Evolutionary conservation across 257 asterid genomes (phyloP), one percentile per base, ranked within the genome.

Genomic region (Gentiana macrophylla): DNA sequence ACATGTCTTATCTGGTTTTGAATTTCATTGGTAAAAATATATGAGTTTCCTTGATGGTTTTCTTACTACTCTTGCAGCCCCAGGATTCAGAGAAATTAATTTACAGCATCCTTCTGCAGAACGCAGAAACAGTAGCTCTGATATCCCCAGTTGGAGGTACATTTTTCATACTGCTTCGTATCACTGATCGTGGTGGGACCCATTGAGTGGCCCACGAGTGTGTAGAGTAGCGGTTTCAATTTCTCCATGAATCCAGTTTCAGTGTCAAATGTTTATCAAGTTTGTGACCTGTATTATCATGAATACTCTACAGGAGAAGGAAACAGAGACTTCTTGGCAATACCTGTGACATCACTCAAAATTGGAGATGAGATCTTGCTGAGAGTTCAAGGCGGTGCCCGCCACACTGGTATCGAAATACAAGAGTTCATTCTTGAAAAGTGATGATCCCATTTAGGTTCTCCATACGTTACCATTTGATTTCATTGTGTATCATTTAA

Each of bases 361-460:
- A 59, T 72, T 64, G 94, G 95, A 4, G 86, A 85, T n/a, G 85
- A 79, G 50, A 59, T 89, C 54, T 60, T 83, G 79, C 54, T 85
- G 57, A 74, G 91, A 60, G 60, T 77, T 12, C 94, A 83, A 24
- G 95, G 95, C 48, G 95, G 88, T 1, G 94, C 93, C 59, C 83
- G 94, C 12, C 97, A 89, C 68, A 80, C 97, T 9, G 97, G 94
- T 60, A 83, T 89, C 49, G 80, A 85, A 60, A 81, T 85, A 52
- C 62, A 85, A 61, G 97, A 89, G 74, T 89, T 89, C 72, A 83
- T 89, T 59, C 79, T 89, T 37, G 97, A 89, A 79, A 85, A 85
- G 62, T 89, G 76, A 80, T 53, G 32, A 51, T 55, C 56, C 8
- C 32, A 49, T 11, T 47, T 32, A 0, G 24, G 24, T 24, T 24